Evolutionary conservation across 345 rosid genomes (phyloP), one percentile per base, ranked within the genome.

Genomic region (Cardamine occulta): DNA sequence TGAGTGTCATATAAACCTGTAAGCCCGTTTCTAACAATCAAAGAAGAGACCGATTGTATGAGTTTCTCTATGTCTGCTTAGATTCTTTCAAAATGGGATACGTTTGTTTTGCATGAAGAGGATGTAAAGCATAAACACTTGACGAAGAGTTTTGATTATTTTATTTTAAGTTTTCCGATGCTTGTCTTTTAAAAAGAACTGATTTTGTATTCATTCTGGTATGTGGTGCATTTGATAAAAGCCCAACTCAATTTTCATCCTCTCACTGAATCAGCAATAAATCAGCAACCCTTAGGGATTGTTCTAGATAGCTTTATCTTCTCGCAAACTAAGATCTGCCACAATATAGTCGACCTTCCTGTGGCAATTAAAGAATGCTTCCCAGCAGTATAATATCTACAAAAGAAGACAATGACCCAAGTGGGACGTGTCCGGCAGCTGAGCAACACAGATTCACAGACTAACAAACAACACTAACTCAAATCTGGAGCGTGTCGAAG

Each of bases 21-120:
- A 51, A 51, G 8, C 78, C 35, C 9, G 40, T 74, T 74, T 74
- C 39, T 65, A 56, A 65, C 77, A 8, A 8, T 35, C 34, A 4
- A 13, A 42, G 2, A 40, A n/a, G n/a, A 35, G 26, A 34, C 17
- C 6, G 29, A 15, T 55, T 14, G 7, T 19, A 74, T 6, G 35
- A 63, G 23, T 32, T 17, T 29, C 53, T 52, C 32, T 6, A n/a
- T 49, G 51, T 35, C 51, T 23, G 60, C 14, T 60, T 21, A 31
- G 15, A 13, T 10, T 55, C 29, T 31, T 31, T 61, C 68, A 11
- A 37, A n/a, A 13, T 29, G 64, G 29, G 55, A 42, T 31, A 31
- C 54, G 12, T 49, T 28, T 55, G 53, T 21, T 29, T 56, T 57
- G 58, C n/a, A 11, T 54, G 40, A 40, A n/a, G 63, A 54, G 52